These are phyloP conservation scores for Beta macrorhiza DNA, from an alignment of 179 eudicot species.

Conservation along the genomic window DNA sequence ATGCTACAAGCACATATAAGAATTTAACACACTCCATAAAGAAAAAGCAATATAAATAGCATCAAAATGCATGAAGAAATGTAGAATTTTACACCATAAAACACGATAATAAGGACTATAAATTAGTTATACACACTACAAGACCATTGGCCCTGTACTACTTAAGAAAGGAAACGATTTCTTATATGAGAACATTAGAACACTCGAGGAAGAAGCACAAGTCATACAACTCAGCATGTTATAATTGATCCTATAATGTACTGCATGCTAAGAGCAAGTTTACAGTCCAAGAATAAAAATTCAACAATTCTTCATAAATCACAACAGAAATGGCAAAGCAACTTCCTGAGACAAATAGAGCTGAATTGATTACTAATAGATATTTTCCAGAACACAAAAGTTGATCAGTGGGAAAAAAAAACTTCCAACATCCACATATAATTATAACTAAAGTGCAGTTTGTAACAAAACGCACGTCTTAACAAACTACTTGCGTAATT, in stretches of 20 bases:
- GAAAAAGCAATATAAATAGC: background rate
- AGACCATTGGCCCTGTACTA: background rate
- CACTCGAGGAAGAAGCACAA: background rate
- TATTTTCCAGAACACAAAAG: background rate
- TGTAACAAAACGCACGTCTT: slow-evolving; percentile 10
- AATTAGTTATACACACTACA: background rate
- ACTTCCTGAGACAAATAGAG: background rate
- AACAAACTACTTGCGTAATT: background rate
- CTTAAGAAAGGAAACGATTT: background rate
- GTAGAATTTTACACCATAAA: background rate
- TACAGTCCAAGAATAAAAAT: background rate
- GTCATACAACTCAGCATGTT: background rate
- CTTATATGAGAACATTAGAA: background rate
- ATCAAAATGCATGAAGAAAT: background rate
- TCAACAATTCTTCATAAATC: background rate
- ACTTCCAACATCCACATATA: background rate
- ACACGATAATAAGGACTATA: background rate
- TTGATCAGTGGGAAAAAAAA: background rate
- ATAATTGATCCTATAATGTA: background rate
- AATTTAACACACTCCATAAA: no score
- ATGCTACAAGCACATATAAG: background rate
- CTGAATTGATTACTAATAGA: background rate
- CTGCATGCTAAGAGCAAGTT: slow-evolving; percentile 10
- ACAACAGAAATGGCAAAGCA: background rate
- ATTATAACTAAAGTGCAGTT: no score